Base-by-base conservation (phyloP, 1,139 yeast species). In the Suhomyces yuchorum region DNA sequence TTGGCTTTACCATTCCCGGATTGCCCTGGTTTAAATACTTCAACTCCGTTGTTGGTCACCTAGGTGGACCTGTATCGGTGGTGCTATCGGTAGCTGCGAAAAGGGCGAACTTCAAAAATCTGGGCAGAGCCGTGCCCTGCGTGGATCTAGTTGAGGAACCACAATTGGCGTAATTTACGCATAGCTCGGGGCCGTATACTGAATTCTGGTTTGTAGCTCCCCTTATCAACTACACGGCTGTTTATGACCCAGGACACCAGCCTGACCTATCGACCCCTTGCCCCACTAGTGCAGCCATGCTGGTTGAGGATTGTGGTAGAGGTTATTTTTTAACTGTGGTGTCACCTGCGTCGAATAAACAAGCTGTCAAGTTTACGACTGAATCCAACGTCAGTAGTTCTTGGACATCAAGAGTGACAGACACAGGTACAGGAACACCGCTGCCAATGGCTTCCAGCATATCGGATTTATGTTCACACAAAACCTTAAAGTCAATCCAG, bases 41-140 rank as follows among this genome's bases (percentile, higher is more conserved):
- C 30, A 26, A 9, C n/a, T 26, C 14, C 14, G 30, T 26, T 26
- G 30, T 26, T 26, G 14, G 30, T 26, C 6, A 26, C 30, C 26
- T 26, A 26, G n/a, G 7, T 11, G 12, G 14, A 6, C 14, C 30
- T 12, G 12, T 8, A 11, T 11, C 14, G 30, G 30, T 26, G 30
- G 30, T 26, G 30, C 6, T 18, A 33, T 33, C 37, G 8, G 9
- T 38, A 12, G 41, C 33, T 38, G 41, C 41, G 41, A 26, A 38
- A 37, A 20, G 9, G 22, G 8, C n/a, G 17, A 15, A 5, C 15
- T 37, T 22, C 8, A 37, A 24, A 26, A 37, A 15, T 17, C 41
- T 28, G 35, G 41, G 40, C 38, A 35, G 38, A 35, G 38, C 38
- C 38, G 38, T 35, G 17, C 38, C 23, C 26, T 9, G 24, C 22